These are phyloP conservation scores for Leccinellum luteum DNA, from an alignment of 768 basidiomycete species.

Conservation along the genomic window DNA sequence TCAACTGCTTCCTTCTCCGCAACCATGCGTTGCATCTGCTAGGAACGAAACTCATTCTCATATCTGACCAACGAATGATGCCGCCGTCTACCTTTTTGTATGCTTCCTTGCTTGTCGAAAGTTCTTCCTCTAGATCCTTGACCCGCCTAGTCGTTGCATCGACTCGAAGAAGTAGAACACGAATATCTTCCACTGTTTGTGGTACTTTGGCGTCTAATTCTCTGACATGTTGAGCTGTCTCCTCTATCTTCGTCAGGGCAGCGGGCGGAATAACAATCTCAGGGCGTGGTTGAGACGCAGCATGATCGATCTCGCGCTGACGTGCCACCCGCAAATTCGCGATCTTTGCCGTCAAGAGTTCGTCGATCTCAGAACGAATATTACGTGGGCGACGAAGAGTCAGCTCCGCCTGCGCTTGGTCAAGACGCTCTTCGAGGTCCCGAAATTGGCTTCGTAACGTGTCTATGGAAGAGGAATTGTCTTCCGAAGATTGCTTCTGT, in stretches of 20 bases:
- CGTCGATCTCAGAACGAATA: conserved; percentile 17
- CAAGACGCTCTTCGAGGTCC: conserved; percentile 28
- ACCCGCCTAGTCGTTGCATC: conserved; percentile 21
- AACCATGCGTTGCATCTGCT: conserved; percentile 19
- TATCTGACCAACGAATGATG: neutral
- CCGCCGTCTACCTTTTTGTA: conserved; percentile 17
- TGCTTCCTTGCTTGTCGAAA: conserved; percentile 12
- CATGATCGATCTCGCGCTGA: conserved; percentile 17
- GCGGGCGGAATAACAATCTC: conserved; percentile 21
- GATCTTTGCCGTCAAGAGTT: conserved; percentile 18
- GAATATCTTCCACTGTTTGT: conserved; percentile 25
- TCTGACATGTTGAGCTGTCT: conserved; percentile 9
- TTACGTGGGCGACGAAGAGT: conserved; percentile 25
- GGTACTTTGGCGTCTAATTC: conserved; percentile 25
- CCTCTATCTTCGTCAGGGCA: conserved; percentile 19
- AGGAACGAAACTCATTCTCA: conserved; percentile 3
- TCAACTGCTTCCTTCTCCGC: conserved; percentile 11
- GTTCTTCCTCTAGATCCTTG: conserved; percentile 22
- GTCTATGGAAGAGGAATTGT: neutral
- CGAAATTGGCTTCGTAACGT: conserved; percentile 17
- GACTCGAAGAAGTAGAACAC: conserved; percentile 23
- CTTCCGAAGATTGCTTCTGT: neutral
- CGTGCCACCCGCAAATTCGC: conserved; percentile 21
- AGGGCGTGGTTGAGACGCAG: conserved; percentile 12
- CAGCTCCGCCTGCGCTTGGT: conserved; percentile 30